A percentile compares a stretch with the other conserved stretches of the same genome.
Evolutionary conservation across 1,284 basidiomycete genomes (phyloP).

Genomic region (Apiotrichum gracile): DNA sequence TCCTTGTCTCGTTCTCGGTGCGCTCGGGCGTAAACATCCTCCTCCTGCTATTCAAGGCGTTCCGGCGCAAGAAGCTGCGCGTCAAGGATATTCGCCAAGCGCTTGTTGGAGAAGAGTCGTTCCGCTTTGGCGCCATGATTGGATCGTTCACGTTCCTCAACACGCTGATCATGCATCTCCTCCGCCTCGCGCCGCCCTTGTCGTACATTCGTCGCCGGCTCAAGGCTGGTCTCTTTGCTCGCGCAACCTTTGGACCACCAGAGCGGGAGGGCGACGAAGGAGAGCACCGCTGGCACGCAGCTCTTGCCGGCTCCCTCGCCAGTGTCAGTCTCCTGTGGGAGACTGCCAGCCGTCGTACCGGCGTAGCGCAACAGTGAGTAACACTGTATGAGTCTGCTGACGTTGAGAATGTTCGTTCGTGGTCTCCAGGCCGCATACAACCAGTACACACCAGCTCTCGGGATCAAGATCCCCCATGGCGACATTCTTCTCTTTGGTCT

Average conservation of each 20-base stretch:
- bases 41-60: conserved; percentile 61
- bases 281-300: conserved; percentile 72
- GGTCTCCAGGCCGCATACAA: conserved; percentile 51
- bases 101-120: conserved; percentile 69
- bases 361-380: conserved; percentile 73
- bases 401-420: conserved; percentile 44
- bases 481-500: conserved; percentile 76
- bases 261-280: conserved; percentile 54
- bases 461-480: conserved; percentile 74
- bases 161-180: conserved; percentile 72
- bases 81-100: conserved; percentile 64
- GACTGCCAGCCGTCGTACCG: conserved; percentile 60
- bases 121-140: conserved; percentile 78
- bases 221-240: conserved; percentile 23
- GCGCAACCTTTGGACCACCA: conserved; percentile 41
- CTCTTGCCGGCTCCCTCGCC: conserved; percentile 72
- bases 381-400: background rate
- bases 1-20: conserved; percentile 67
- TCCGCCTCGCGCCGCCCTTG: conserved; percentile 68
- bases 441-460: conserved; percentile 35
- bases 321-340: conserved; percentile 79
- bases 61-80: conserved; percentile 53
- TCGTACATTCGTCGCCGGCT: conserved; percentile 45
- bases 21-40: conserved; percentile 74
- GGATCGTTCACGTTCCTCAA: conserved; percentile 70